phyloP scores from a whole-genome alignment of 768 basidiomycete genomes.

The Sistotremastrum suecicum region DNA sequence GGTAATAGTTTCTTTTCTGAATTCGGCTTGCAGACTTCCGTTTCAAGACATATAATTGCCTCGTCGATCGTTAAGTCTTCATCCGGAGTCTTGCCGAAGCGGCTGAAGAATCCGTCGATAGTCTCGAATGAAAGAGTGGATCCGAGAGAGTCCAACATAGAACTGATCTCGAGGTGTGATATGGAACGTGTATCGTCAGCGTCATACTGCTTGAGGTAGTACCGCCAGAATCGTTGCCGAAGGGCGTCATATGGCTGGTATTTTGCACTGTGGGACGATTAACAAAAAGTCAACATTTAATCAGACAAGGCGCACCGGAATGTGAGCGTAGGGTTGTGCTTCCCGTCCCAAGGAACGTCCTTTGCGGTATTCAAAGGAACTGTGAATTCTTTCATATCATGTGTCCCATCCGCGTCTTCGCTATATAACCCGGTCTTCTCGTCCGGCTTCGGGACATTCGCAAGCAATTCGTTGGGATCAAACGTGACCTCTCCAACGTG shows the following conservation, averaged over 20 bases:
- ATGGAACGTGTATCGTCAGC: constrained; percentile 63
- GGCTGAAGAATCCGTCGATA: constrained; percentile 68
- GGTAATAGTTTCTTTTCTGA: constrained; percentile 57
- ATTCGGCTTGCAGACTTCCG: constrained; percentile 58
- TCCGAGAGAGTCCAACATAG: constrained; percentile 94
- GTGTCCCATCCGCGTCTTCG: constrained; percentile 32
- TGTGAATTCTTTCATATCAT: constrained; percentile 59
- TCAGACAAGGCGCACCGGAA: constrained; percentile 34
- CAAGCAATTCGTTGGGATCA: constrained; percentile 56
- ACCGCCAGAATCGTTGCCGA: constrained; percentile 81
- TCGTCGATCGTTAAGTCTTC: constrained; percentile 65
- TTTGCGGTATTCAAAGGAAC: constrained; percentile 47
- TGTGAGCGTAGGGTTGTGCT: constrained; percentile 52
- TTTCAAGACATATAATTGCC: constrained; percentile 73
- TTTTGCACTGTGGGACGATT: constrained; percentile 46
- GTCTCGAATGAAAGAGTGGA: constrained; percentile 78
- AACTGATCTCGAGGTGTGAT: constrained; percentile 77
- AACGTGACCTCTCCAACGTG: constrained; percentile 70
- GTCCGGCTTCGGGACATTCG: constrained; percentile 50
- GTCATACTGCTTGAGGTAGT: constrained; percentile 84
- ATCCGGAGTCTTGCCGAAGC: constrained; percentile 45
- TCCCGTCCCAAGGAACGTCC: constrained; percentile 57
- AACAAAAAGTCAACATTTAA: constrained; percentile 1
- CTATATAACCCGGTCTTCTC: constrained; percentile 38
- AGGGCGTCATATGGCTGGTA: constrained; percentile 92